Conservation (phyloP, 805 yeast genomes). For the Yamadazyma tumulicola region DNA sequence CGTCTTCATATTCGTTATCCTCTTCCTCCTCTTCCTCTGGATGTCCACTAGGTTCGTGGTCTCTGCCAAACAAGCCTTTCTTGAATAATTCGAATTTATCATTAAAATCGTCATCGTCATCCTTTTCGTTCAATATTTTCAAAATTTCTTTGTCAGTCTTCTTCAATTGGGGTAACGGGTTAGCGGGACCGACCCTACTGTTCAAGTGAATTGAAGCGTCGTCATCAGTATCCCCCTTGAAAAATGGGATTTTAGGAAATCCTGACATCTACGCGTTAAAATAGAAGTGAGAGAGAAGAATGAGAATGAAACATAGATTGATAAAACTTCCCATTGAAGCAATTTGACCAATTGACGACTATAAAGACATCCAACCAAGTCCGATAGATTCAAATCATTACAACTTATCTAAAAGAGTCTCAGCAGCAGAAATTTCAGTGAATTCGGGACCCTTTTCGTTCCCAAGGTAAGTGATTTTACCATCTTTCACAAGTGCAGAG, state of each 20-base stretch:
- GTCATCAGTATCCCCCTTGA: constrained; percentile 40
- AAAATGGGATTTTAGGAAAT: constrained; percentile 35
- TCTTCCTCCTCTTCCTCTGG: constrained; percentile 4
- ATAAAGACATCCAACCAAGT: no score
- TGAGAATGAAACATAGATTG: no score
- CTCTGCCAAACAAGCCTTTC: constrained; percentile 1
- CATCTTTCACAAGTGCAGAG: constrained; percentile 62
- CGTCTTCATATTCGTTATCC: not conserved
- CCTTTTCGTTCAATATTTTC: constrained; percentile 16
- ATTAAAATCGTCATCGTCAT: constrained; percentile 15
- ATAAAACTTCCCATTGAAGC: no score
- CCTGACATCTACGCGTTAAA: constrained; percentile 15
- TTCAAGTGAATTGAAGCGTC: constrained; percentile 40
- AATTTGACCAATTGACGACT: no score
- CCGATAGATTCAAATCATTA: no score
- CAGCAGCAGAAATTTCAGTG: constrained; percentile 22
- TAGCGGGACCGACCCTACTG: constrained; percentile 34
- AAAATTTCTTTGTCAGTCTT: constrained; percentile 18
- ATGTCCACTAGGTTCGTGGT: not conserved
- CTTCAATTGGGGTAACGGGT: constrained; percentile 23
- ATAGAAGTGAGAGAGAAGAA: no score
- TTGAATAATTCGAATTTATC: constrained; percentile 16
- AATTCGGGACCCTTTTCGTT: constrained; percentile 24
- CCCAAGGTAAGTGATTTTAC: constrained; percentile 33
- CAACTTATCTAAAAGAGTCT: constrained; percentile 21